A percentile compares a stretch with the other conserved stretches of the same genome.
phyloP scores from a whole-genome alignment of 768 basidiomycete genomes.

The Tephrocybe sp. region DNA sequence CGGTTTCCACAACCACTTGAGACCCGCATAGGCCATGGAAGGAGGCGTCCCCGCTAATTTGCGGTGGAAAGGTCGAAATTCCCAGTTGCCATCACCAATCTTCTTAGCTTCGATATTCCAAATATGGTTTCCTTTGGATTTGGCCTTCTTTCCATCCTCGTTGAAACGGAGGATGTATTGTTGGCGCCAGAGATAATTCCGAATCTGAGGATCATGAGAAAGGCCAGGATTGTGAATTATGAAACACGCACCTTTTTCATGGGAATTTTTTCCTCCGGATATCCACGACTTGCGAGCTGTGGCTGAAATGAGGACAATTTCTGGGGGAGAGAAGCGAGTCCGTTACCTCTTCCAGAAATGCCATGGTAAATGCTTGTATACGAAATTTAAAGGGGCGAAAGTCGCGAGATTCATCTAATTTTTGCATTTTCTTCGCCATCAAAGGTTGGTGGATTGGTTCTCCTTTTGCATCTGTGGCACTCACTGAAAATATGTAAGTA shows the following conservation, averaged over 20 bases:
- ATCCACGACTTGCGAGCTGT: conserved; percentile 81
- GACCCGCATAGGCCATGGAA: conserved; percentile 75
- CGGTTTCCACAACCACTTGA: conserved; percentile 88
- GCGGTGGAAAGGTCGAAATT: conserved; percentile 85
- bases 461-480: conserved; percentile 90
- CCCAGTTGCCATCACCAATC: conserved; percentile 71
- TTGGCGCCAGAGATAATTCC: conserved; percentile 95
- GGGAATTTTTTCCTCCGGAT: conserved; percentile 91
- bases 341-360: conserved; percentile 90
- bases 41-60: conserved; percentile 86
- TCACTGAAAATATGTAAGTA: conserved; percentile 55
- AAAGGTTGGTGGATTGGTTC: conserved; percentile 97
- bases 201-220: conserved; percentile 51
- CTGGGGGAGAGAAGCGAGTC: conserved; percentile 11
- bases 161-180: conserved; percentile 95
- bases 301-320: background rate
- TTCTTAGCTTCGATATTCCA: conserved; percentile 99
- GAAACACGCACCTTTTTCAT: conserved; percentile 81
- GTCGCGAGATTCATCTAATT: conserved; percentile 93
- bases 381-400: conserved; percentile 99
- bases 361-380: conserved; percentile 96
- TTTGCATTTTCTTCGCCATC: conserved; percentile 99
- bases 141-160: conserved; percentile 98
- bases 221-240: background rate
- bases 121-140: conserved; percentile 98